Percentiles rank a stretch among this genome's conserved stretches.
Conservation (phyloP, 148 eudicot genomes). For the Diospyros kaki region DNA sequence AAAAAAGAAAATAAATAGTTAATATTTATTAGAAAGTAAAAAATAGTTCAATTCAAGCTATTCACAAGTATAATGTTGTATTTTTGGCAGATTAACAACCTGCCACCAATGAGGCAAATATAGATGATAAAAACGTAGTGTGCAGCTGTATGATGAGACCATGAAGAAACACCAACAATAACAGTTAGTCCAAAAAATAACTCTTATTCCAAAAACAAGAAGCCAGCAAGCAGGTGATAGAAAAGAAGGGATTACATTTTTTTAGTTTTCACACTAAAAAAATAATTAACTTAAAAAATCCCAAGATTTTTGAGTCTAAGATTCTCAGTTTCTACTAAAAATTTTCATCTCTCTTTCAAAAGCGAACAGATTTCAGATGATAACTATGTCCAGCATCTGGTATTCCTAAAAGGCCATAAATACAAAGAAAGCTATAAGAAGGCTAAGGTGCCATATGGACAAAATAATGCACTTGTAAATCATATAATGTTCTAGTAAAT, state of each 20-base stretch:
- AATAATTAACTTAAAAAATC: too few relatives aligned
- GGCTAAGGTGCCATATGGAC: too few relatives aligned
- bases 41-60: not conserved
- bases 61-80: conserved; percentile 5
- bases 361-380: not conserved
- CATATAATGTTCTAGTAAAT: too few relatives aligned
- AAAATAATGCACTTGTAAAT: too few relatives aligned
- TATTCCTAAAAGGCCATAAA: not conserved
- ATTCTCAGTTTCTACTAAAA: not conserved
- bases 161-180: not conserved
- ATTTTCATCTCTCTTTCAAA: too few relatives aligned
- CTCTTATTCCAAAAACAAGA: not conserved
- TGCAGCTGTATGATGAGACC: not conserved
- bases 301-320: not conserved
- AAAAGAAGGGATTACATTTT: not conserved
- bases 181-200: not conserved
- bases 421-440: not conserved
- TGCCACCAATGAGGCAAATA: not conserved
- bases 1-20: conserved; percentile 12
- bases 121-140: not conserved
- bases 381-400: not conserved
- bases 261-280: too few relatives aligned
- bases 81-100: conserved; percentile 6
- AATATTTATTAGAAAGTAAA: conserved; percentile 1
- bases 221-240: not conserved